Base-by-base conservation (phyloP, 192 early-diverging fungal genomes). In the Podochytrium sp. region DNA sequence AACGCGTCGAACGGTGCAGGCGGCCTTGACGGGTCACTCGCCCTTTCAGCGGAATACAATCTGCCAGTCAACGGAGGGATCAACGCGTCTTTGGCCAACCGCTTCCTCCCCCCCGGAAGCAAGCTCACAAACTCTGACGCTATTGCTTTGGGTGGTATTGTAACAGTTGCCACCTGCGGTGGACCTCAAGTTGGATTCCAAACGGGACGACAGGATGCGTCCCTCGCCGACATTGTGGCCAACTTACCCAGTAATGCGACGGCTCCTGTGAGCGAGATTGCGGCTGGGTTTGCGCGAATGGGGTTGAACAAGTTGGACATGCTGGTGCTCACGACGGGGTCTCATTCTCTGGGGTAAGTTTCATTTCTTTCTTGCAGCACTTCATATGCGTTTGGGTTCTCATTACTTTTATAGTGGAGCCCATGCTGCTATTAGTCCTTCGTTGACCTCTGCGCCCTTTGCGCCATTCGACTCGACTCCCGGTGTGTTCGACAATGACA, bases 401-500 rank as follows among this genome's bases (percentile, higher is more conserved):
- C n/a, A 37, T 38, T 23, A n/a, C n/a, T 47, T 47, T 47, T 47
- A 20, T 38, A 71, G 78, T n/a, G 73, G 73, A 12, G 73, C 73
- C 23, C 73, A 75, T 58, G 33, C 4, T 6, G 73, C 51, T 3
- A 67, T 67, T 35, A 34, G 52, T 37, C 73, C 73, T 20, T 32
- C 12, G 6, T 25, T 41, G 32, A 80, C 79, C 2, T 75, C 42
- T 57, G 55, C 72, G 35, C 42, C 79, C 27, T 77, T 80, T 43
- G 47, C 60, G 38, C 70, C 79, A 14, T 80, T 80, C 60, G 79
- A 80, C 57, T n/a, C 30, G 3, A 78, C 79, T 35, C 75, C 79
- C 7, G 75, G 75, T n/a, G 37, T 77, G 1, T 78, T 80, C 29
- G 79, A 80, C 64, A 80, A 80, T 51, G 63, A 74, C 59, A 65